Base-by-base conservation (phyloP, 1,284 basidiomycete genomes). In the Fomitopsis betulina region DNA sequence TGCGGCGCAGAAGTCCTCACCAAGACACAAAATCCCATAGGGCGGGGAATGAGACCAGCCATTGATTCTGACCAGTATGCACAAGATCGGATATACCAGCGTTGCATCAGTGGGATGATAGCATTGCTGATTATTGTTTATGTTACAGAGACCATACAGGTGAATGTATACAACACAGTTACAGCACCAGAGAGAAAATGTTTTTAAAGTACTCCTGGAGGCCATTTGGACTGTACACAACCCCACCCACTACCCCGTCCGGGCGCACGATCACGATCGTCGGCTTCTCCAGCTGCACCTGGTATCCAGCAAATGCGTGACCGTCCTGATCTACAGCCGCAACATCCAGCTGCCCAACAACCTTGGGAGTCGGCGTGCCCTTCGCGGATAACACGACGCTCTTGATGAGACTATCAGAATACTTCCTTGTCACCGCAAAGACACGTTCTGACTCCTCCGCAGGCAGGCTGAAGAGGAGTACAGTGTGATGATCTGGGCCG, bases 201-300 rank as follows among this genome's bases (percentile, higher is more conserved):
- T 19, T 9, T 4, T 25, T 35, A 39, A 76, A 70, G 56, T 76
- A 76, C 10, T 43, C 55, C 13, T 43, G 32, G 6, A 75, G 32
- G 1, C 73, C 74, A 21, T 67, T 63, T 0, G 53, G 58, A 1
- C 68, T 68, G 0, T 50, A 60, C n/a, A 73, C 68, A 7, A 76
- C 63, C 0, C 69, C 76, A 17, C 76, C 76, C 5, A 72, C 62
- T 0, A 73, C 68, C 5, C 73, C 73, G 55, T 77, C 76, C 0
- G 76, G 76, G 3, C 75, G 64, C 3, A 77, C 68, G 13, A 63
- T 55, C 6, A 60, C 59, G 5, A 70, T 60, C 1, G 66, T 63
- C 10, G 67, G 59, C 13, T 13, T 30, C 13, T 39, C 57, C 39
- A 53, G 64, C 12, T 53, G 54, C 0, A 63, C 62, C 5, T 39